Conservation (phyloP, 768 basidiomycete genomes). For the Erythrobasidium yunnanense region DNA sequence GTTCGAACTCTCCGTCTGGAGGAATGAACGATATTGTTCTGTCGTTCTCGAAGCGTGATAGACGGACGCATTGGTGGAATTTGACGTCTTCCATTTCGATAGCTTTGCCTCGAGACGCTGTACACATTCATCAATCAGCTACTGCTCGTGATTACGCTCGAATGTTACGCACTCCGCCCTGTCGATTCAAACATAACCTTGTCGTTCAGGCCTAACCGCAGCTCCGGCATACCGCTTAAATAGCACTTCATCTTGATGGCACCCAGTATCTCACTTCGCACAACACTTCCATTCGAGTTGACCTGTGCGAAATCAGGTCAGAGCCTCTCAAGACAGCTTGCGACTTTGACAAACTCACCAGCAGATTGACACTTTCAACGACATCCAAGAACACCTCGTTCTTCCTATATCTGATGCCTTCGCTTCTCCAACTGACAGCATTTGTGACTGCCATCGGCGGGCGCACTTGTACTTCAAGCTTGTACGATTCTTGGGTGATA, state of each 20-base stretch:
- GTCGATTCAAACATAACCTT: slow-evolving; percentile 99
- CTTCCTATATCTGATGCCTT: slow-evolving; percentile 93
- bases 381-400: slow-evolving; percentile 99
- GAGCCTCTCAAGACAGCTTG: not conserved
- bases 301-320: slow-evolving; percentile 51
- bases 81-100: slow-evolving; percentile 99
- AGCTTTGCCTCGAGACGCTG: slow-evolving; percentile 85
- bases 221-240: slow-evolving; percentile 97
- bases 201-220: slow-evolving; percentile 89
- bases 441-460: slow-evolving; percentile 97
- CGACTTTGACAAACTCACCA: slow-evolving; percentile 49
- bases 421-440: slow-evolving; percentile 95
- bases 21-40: slow-evolving; percentile 98
- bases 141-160: too few species aligned
- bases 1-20: slow-evolving; percentile 95
- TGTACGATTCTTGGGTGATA: slow-evolving; percentile 96
- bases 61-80: slow-evolving; percentile 97
- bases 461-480: slow-evolving; percentile 72
- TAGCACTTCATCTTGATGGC: slow-evolving; percentile 99
- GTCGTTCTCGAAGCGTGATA: slow-evolving; percentile 95
- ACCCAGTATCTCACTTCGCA: slow-evolving; percentile 94
- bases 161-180: slow-evolving; percentile 84
- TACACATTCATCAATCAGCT: slow-evolving; percentile 38
- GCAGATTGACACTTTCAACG: slow-evolving; percentile 89
- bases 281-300: slow-evolving; percentile 91